Evolutionary conservation across 2,329 filamentous ascomycete genomes (phyloP), one percentile per base, ranked within the genome.

Genomic region (Pseudodiploospora longispora): DNA sequence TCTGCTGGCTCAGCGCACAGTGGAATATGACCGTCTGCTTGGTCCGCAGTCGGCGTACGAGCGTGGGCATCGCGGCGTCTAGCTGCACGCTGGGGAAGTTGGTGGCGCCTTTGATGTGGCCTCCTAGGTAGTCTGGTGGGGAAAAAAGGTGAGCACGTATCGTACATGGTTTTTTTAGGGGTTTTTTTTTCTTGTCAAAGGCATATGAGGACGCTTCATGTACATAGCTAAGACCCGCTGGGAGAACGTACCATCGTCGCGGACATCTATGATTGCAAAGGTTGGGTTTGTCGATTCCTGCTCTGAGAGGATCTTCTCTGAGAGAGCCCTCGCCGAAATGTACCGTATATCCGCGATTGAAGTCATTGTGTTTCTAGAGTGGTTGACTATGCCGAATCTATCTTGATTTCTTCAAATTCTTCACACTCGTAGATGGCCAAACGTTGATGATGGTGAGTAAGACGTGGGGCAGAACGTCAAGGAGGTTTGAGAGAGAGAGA

Each of bases 1-100:
- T 76, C 67, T 95, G 85, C 69, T 97, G 93, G 53, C 85, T 91
- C 44, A 97, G 71, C 12, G 87, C 85, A 66, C 93, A 98, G 68
- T 98, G 93, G 64, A 98, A 98, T 1, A 98, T 79, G 10, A 98
- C 88, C 8, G 76, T 83, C 44, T 93, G 79, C 63, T 88, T 89
- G 59, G 83, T 80, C 52, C 80, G 71, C 39, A 96, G 76, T 36
- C 76, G 81, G 45, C 87, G 80, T 9, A 95, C 74, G n/a, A 98
- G 78, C 50, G 89, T 87, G 1, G 90, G 85, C 63, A 93, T 79
- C 53, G 76, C 80, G 59, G 78, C 77, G 56, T 95, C 87, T 40
- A 97, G 76, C 12, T 80, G 78, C 38, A 67, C 68, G 41, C 78
- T 85, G 1, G 93, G 89, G 9, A 87, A 75, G 72, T 95, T 87